phyloP scores from a whole-genome alignment of 192 early-diverging fungal species.

The Linnemannia zychae region DNA sequence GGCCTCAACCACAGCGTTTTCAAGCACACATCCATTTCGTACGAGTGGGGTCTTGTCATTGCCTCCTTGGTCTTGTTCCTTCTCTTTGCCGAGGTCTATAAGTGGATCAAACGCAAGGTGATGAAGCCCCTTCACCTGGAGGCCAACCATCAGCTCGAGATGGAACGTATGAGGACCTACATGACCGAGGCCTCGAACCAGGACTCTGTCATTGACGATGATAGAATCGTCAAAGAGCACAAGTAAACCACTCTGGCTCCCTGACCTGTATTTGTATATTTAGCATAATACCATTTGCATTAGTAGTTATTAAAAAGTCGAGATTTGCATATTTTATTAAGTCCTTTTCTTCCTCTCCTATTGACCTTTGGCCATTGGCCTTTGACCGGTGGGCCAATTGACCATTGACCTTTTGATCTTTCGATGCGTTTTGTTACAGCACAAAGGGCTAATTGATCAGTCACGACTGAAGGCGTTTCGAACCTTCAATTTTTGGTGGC shows the following conservation, averaged over 20 bases:
- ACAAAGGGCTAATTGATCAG: no score
- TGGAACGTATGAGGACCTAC: conserved; percentile 37
- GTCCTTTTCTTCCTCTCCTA: neutral
- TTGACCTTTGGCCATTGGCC: neutral
- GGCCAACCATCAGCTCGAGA: conserved; percentile 21
- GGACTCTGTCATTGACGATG: conserved; percentile 30
- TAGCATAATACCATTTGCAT: conserved; percentile 10
- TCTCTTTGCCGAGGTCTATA: conserved; percentile 31
- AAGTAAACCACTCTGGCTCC: neutral
- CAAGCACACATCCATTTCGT: conserved; percentile 18
- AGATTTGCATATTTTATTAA: neutral
- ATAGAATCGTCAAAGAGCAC: neutral
- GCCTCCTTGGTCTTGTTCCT: conserved; percentile 28
- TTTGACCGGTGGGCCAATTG: no score
- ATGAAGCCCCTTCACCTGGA: conserved; percentile 33
- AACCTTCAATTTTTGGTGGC: no score
- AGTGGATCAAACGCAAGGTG: conserved; percentile 17
- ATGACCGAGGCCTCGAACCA: conserved; percentile 7
- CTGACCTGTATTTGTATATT: neutral
- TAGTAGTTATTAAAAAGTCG: conserved; percentile 4
- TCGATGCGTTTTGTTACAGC: no score
- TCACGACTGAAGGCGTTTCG: no score
- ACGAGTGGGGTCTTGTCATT: conserved; percentile 38
- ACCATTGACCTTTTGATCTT: no score
- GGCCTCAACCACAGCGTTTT: conserved; percentile 49